Percentiles rank a stretch among this genome's conserved stretches.
Conservation (phyloP, 495 filamentous ascomycete genomes). For the Astrothelium subdiscretum region DNA sequence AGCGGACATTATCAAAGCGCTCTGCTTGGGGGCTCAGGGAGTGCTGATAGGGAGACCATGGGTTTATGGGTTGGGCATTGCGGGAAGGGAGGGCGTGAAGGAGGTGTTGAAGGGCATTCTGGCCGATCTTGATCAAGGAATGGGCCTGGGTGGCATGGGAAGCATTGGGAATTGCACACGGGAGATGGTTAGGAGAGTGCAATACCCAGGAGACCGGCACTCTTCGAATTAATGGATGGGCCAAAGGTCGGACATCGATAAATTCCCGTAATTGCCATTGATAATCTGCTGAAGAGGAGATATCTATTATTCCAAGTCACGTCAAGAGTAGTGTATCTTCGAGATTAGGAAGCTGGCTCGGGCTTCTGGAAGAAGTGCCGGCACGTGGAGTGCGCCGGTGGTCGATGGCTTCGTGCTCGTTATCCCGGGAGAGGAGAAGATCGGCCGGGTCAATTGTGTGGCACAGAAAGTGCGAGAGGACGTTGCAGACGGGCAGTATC, state of each 20-base stretch:
- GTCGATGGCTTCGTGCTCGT: not conserved
- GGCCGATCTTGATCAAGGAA: conserved; percentile 6
- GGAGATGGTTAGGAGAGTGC: not conserved
- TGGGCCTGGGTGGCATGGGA: not conserved
- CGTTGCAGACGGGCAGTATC: not conserved
- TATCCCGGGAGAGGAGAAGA: not conserved
- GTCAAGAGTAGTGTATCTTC: not conserved
- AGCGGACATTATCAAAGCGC: conserved; percentile 25
- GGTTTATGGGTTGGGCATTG: conserved; percentile 22
- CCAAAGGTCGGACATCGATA: no score
- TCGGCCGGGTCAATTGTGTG: not conserved
- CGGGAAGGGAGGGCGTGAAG: conserved; percentile 11
- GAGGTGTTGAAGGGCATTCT: conserved; percentile 14
- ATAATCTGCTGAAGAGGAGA: no score
- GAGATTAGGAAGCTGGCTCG: not conserved
- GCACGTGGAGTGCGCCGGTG: not conserved
- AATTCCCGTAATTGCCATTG: no score
- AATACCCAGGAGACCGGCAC: not conserved
- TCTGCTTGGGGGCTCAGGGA: conserved; percentile 25
- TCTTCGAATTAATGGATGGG: not conserved
- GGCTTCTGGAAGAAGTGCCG: not conserved
- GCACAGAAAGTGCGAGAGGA: not conserved
- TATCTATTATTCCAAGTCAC: not conserved
- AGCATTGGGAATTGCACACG: not conserved
- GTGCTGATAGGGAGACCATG: conserved; percentile 24